phyloP scores from a whole-genome alignment of 352 stramenopile species.

The Globisporangium cystogenes region DNA sequence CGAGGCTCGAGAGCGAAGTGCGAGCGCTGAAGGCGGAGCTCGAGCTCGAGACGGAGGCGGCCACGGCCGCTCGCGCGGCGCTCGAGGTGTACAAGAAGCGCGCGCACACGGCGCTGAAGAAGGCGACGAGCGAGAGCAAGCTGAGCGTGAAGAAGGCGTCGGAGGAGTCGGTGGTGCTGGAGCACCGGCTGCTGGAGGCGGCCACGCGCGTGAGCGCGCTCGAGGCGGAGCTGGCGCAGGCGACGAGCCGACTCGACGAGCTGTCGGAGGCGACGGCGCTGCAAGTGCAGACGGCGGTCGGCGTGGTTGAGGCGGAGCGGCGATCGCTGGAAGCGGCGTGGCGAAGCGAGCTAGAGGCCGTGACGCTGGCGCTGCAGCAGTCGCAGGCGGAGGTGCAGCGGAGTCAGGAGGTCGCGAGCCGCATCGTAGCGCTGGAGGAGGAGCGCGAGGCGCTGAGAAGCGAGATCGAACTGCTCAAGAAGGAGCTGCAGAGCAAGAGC shows the following conservation, averaged over 20 bases:
- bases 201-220: constrained; percentile 31
- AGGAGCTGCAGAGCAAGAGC: constrained; percentile 29
- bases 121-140: constrained; percentile 60
- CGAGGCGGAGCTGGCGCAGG: constrained; percentile 27
- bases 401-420: constrained; percentile 5
- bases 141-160: constrained; percentile 46
- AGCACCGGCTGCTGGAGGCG: constrained; percentile 34
- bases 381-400: constrained; percentile 20
- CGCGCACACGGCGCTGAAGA: constrained; percentile 70
- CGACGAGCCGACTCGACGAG: constrained; percentile 19
- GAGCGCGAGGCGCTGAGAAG: constrained; percentile 26
- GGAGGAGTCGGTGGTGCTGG: constrained; percentile 33
- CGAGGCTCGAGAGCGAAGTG: constrained; percentile 23
- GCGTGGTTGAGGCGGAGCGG: constrained; percentile 27
- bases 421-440: neutral
- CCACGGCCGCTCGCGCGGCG: constrained; percentile 38
- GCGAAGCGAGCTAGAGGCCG: constrained; percentile 21
- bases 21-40: constrained; percentile 27
- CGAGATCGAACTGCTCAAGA: constrained; percentile 27
- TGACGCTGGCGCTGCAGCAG: constrained; percentile 29
- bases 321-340: constrained; percentile 15
- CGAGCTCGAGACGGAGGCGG: constrained; percentile 42
- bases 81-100: constrained; percentile 81
- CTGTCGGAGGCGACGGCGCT: constrained; percentile 14
- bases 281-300: constrained; percentile 15